A percentile compares a stretch with the other conserved stretches of the same genome.
phyloP scores from a whole-genome alignment of 169 alveolate species.

The Cryptosporidium viatorum region DNA sequence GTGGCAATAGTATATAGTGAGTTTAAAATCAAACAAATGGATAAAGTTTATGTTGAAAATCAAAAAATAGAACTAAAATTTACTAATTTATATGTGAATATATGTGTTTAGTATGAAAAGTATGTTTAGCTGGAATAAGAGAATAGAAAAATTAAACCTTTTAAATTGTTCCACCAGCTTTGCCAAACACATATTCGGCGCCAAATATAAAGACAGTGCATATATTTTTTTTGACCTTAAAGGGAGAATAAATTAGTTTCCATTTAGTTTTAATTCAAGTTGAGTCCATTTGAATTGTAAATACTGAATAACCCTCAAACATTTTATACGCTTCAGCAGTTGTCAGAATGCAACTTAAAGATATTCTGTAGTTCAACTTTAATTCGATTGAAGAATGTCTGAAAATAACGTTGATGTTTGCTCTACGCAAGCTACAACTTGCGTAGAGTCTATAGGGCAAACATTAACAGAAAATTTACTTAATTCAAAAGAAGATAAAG shows the following conservation, averaged over 20 bases:
- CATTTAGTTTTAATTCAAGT: constrained; percentile 10
- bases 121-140: constrained; percentile 3
- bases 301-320: background rate
- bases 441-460: background rate
- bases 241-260: background rate
- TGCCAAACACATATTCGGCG: background rate
- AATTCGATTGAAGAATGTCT: background rate
- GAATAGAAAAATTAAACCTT: background rate
- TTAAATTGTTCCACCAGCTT: background rate
- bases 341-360: background rate
- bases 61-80: background rate
- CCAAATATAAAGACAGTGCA: constrained; percentile 7
- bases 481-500: background rate
- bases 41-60: background rate
- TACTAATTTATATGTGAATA: background rate
- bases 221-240: background rate
- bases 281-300: background rate
- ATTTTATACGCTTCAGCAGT: background rate
- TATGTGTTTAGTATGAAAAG: background rate
- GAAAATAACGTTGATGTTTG: background rate
- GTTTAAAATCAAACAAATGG: background rate
- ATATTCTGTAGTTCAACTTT: background rate
- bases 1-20: background rate
- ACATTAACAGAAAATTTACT: background rate
- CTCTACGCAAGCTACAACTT: background rate